Evolutionary conservation across 2,329 filamentous ascomycete species (phyloP).

Genomic region (Hypoxylon rubiginosum): DNA sequence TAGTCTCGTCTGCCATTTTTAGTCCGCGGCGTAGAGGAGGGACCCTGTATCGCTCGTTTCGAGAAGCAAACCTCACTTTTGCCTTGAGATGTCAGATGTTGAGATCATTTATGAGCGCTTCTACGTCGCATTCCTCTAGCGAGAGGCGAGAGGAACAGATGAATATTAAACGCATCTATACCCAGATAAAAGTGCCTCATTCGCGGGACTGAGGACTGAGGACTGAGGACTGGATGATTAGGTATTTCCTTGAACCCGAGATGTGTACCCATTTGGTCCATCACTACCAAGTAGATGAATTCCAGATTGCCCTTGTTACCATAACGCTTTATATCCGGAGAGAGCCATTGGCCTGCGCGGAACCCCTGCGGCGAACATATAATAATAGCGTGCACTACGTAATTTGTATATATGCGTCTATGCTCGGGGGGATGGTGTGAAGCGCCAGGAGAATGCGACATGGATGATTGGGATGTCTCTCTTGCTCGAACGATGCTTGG

Average conservation of each 20-base stretch:
- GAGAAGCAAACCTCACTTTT: constrained; percentile 35
- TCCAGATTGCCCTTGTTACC: constrained; percentile 32
- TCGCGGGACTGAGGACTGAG: neutral
- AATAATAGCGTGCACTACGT: constrained; percentile 38
- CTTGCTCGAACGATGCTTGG: constrained; percentile 31
- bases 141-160: neutral
- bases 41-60: constrained; percentile 25
- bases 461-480: constrained; percentile 22
- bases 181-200: neutral
- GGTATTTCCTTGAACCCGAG: constrained; percentile 14
- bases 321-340: constrained; percentile 31
- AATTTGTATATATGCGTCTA: constrained; percentile 35
- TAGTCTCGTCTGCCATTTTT: constrained; percentile 40
- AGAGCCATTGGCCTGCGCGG: constrained; percentile 30
- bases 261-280: constrained; percentile 11
- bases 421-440: constrained; percentile 29
- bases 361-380: constrained; percentile 33
- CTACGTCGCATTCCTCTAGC: neutral
- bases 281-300: constrained; percentile 32
- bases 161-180: neutral
- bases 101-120: constrained; percentile 6
- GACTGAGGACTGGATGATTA: constrained; percentile 3
- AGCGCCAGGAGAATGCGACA: constrained; percentile 25
- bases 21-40: constrained; percentile 33
- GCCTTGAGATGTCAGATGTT: too few relatives aligned